Percentiles rank a stretch among this genome's conserved stretches.
Conservation (phyloP, 2,329 filamentous ascomycete species). For the Venturia oleaginea region DNA sequence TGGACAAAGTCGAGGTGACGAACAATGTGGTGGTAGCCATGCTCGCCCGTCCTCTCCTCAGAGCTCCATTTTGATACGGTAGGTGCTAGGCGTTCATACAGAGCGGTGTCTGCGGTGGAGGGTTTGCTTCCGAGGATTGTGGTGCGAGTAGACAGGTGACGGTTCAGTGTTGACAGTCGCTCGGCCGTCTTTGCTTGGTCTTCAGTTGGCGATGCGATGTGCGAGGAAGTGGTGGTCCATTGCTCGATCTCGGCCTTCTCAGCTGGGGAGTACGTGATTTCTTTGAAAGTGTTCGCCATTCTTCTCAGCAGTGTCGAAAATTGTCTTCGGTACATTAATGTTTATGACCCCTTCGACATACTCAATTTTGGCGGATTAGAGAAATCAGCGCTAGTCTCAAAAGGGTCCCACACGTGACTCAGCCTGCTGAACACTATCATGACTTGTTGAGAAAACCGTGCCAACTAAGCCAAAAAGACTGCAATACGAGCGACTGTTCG, state of each 20-base stretch:
- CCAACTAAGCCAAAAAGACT: too few species aligned
- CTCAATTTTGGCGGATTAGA: background rate
- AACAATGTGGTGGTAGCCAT: constrained; percentile 84
- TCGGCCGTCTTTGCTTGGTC: constrained; percentile 48
- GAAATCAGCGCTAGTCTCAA: background rate
- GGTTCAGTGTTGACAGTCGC: constrained; percentile 72
- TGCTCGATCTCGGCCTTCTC: constrained; percentile 84
- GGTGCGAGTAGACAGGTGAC: constrained; percentile 77
- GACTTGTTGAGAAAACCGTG: too few species aligned
- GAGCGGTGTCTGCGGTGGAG: constrained; percentile 73
- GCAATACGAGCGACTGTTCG: too few species aligned
- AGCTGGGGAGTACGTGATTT: constrained; percentile 61
- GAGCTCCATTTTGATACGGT: constrained; percentile 69
- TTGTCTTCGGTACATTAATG: constrained; percentile 5
- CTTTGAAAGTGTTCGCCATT: constrained; percentile 48
- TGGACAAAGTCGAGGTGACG: constrained; percentile 92
- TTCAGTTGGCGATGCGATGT: constrained; percentile 53
- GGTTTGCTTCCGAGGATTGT: constrained; percentile 86
- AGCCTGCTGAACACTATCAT: background rate
- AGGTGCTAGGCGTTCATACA: constrained; percentile 71
- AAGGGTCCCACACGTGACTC: background rate
- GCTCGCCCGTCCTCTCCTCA: constrained; percentile 82
- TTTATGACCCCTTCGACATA: background rate
- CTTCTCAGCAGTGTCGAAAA: background rate
- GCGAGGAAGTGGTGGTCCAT: constrained; percentile 72